Base-by-base conservation (phyloP, 2,329 filamentous ascomycete genomes). In the Fusarium guadeloupense region DNA sequence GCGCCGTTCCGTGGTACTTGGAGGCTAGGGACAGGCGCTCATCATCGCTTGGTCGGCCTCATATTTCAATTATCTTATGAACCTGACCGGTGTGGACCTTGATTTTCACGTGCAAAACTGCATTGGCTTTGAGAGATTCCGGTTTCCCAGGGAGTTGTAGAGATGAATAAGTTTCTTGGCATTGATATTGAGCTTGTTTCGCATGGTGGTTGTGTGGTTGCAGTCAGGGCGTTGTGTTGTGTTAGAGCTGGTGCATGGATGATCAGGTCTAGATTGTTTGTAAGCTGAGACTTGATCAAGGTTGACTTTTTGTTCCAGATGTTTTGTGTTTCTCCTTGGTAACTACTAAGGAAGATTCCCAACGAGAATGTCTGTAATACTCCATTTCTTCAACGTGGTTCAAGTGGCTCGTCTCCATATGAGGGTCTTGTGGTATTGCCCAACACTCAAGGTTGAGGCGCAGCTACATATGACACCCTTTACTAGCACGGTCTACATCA, bases 51-150 rank as follows among this genome's bases (percentile, higher is more conserved):
- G 37, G 48, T 12, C 56, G 17, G 45, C 26, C 37, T 23, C 30
- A 10, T 34, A 43, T 47, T 54, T 59, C 47, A 54, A 35, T 25
- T 74, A 28, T 21, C 21, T 13, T n/a, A n/a, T n/a, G n/a, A n/a
- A n/a, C 14, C 14, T 37, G 34, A 31, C 35, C 12, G 50, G 50
- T 19, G 25, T 50, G 44, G 44, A 12, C 19, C 34, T 28, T 40
- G 44, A 17, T 28, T 9, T 3, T 9, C 16, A 16, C 7, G 34
- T 14, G 12, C 10, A 30, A 13, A 7, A 21, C n/a, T 17, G n/a
- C 20, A 14, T 21, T 17, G 26, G 26, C 37, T 33, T 28, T 9
- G 20, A 28, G n/a, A n/a, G 19, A 28, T 25, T n/a, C 35, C 5
- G 21, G 19, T 35, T 51, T 1, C 39, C 43, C 13, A 23, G 16